phyloP scores from a whole-genome alignment of 1,284 basidiomycete species.

The Entoloma clypeatum region DNA sequence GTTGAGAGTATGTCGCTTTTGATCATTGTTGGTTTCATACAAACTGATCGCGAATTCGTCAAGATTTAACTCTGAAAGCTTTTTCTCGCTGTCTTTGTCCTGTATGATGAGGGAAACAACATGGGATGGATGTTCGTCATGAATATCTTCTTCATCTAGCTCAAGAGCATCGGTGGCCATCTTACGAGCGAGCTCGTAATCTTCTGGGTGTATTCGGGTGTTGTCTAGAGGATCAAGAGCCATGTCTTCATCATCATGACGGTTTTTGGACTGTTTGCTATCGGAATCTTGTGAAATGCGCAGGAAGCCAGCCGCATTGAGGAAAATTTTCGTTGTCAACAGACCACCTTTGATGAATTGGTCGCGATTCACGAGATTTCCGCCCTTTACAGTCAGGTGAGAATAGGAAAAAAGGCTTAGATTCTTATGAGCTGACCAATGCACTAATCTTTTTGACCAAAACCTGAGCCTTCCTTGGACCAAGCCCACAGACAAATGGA shows the following conservation, averaged over 20 bases:
- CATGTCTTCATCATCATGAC: slow-evolving; percentile 68
- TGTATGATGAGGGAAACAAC: slow-evolving; percentile 85
- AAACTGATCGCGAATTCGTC: slow-evolving; percentile 97
- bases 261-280: slow-evolving; percentile 55
- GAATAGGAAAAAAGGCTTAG: slow-evolving; percentile 6
- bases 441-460: slow-evolving; percentile 80
- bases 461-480: slow-evolving; percentile 90
- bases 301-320: slow-evolving; percentile 90
- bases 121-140: slow-evolving; percentile 86
- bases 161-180: slow-evolving; percentile 98
- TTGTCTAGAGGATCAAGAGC: slow-evolving; percentile 89
- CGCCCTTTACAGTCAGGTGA: slow-evolving; percentile 52
- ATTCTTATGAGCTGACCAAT: slow-evolving; percentile 42
- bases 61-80: slow-evolving; percentile 88
- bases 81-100: slow-evolving; percentile 75
- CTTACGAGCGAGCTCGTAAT: slow-evolving; percentile 96
- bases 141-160: slow-evolving; percentile 91
- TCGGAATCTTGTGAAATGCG: slow-evolving; percentile 76
- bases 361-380: slow-evolving; percentile 78
- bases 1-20: slow-evolving; percentile 85
- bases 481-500: slow-evolving; percentile 90
- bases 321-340: slow-evolving; percentile 82
- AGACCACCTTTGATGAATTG: slow-evolving; percentile 81
- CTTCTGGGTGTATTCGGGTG: slow-evolving; percentile 96
- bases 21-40: slow-evolving; percentile 76